phyloP scores from a whole-genome alignment of 148 eudicot genomes.

The Oxyria digyna region DNA sequence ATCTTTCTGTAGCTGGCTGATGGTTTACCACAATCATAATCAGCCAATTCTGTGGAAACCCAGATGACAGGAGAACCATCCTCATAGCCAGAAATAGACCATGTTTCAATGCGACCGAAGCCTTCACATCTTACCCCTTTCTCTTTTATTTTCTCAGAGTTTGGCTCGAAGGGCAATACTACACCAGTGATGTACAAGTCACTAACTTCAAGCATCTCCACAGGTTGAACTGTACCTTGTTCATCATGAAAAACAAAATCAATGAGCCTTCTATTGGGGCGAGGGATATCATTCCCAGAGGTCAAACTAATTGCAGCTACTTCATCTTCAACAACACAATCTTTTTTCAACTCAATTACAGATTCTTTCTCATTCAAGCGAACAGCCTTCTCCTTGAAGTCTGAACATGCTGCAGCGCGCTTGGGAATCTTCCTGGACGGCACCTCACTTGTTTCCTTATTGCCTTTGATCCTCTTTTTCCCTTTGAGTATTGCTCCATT shows the following conservation, averaged over 20 bases:
- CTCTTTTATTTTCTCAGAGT: slow-evolving; percentile 39
- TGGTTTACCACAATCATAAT: slow-evolving; percentile 76
- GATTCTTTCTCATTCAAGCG: slow-evolving; percentile 36
- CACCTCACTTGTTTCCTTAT: slow-evolving; percentile 22
- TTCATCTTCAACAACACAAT: slow-evolving; percentile 51
- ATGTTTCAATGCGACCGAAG: slow-evolving; percentile 85
- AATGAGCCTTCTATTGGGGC: slow-evolving; percentile 62
- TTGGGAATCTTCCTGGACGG: slow-evolving; percentile 73
- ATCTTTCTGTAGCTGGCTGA: slow-evolving; percentile 51
- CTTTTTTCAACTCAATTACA: slow-evolving; percentile 45
- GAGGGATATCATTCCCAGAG: slow-evolving; percentile 48
- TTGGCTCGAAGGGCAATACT: slow-evolving; percentile 64
- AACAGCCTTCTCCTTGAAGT: slow-evolving; percentile 60
- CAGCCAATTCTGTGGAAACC: slow-evolving; percentile 82
- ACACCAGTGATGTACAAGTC: slow-evolving; percentile 75
- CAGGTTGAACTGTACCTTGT: slow-evolving; percentile 66
- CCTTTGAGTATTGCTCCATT: slow-evolving; percentile 3
- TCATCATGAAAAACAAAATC: slow-evolving; percentile 77
- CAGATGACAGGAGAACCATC: slow-evolving; percentile 83
- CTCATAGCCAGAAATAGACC: slow-evolving; percentile 97
- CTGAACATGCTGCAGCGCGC: slow-evolving; percentile 77
- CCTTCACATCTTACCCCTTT: slow-evolving; percentile 76
- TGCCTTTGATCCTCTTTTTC: slow-evolving; percentile 8
- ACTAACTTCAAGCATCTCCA: slow-evolving; percentile 70
- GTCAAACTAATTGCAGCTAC: slow-evolving; percentile 60